phyloP scores from a whole-genome alignment of 148 eudicot species.

The Suaeda aralocaspica region DNA sequence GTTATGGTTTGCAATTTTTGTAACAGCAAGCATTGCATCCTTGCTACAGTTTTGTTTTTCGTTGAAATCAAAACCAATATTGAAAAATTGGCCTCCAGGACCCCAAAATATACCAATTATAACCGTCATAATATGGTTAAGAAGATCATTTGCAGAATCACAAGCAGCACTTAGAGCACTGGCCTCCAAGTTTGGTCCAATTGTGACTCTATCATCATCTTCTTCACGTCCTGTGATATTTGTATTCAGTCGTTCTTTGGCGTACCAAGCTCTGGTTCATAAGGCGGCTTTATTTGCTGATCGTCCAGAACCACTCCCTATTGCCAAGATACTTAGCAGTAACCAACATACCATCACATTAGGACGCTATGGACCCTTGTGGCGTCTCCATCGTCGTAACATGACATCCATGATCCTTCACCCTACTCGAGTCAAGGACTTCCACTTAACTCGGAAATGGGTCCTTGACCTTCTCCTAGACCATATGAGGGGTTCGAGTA shows the following conservation, averaged over 20 bases:
- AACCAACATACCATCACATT: conserved; percentile 40
- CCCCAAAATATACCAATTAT: conserved; percentile 5
- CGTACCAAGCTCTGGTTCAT: conserved; percentile 53
- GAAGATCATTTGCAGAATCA: neutral
- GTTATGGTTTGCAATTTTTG: conserved; percentile 7
- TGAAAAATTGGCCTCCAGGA: conserved; percentile 23
- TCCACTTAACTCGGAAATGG: conserved; percentile 23
- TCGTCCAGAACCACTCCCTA: conserved; percentile 42
- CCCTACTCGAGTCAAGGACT: conserved; percentile 26
- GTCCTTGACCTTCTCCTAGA: conserved; percentile 25
- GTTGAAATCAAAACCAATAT: neutral
- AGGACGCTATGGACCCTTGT: conserved; percentile 39
- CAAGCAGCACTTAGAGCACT: conserved; percentile 10
- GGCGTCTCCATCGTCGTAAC: conserved; percentile 32
- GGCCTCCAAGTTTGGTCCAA: conserved; percentile 37
- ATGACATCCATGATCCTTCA: conserved; percentile 31
- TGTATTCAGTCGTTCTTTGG: conserved; percentile 35
- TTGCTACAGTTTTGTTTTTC: neutral
- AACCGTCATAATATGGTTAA: conserved; percentile 8
- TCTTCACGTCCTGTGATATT: conserved; percentile 40
- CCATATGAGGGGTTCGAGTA: neutral
- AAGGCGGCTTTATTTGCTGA: conserved; percentile 61
- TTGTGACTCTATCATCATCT: conserved; percentile 38
- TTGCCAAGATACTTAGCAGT: conserved; percentile 16
- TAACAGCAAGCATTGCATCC: conserved; percentile 14